Conservation (phyloP, 192 early-diverging fungal genomes). For the Phlyctochytrium planicorne region DNA sequence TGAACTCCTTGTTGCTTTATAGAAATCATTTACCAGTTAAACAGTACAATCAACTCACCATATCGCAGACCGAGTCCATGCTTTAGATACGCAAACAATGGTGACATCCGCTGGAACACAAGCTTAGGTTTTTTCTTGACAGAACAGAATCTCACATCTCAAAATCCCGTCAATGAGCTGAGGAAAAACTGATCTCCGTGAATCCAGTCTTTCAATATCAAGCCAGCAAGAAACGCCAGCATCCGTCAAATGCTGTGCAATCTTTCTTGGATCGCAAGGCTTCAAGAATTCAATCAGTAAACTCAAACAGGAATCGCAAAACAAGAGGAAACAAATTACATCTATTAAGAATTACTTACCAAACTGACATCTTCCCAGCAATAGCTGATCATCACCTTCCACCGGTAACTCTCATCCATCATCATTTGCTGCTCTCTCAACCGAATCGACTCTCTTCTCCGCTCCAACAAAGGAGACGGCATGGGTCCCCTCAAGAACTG, state of each 20-base stretch:
- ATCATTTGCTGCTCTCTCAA: neutral
- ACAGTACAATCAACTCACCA: no score
- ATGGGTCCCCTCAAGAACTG: neutral
- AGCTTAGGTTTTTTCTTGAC: neutral
- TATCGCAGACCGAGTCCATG: neutral
- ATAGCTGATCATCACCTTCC: conserved; percentile 3
- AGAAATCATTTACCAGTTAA: no score
- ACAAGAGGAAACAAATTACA: neutral
- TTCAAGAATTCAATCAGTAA: no score
- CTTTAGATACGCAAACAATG: conserved; percentile 1
- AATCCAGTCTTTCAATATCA: neutral
- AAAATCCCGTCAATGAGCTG: conserved; percentile 1
- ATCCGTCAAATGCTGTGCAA: neutral
- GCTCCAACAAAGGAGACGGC: neutral
- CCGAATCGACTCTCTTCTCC: neutral
- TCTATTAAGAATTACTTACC: neutral
- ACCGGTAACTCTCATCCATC: neutral
- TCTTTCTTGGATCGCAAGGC: neutral
- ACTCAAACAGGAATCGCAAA: no score
- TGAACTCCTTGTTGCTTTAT: conserved; percentile 2
- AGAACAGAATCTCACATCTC: neutral
- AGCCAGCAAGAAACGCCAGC: neutral
- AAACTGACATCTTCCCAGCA: neutral
- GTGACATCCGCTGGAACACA: neutral
- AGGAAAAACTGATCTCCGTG: neutral